Evolutionary conservation across 306 rosid species (phyloP).

Genomic region (Lablab purpureus): DNA sequence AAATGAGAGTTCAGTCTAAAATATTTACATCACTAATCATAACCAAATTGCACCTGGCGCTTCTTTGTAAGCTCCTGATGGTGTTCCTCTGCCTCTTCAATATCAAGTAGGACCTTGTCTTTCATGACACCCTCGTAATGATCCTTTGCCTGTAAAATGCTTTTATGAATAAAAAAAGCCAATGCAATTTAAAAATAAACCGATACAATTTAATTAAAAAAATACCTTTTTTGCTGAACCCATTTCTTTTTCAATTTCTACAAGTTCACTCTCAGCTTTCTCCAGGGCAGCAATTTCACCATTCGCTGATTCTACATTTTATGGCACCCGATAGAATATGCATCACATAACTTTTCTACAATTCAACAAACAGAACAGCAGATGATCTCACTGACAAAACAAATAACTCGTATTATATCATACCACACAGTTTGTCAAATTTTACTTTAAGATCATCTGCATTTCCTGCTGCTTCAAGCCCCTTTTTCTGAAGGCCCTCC

Average conservation of each 20-base stretch:
- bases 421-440: constrained; percentile 79
- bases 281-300: constrained; percentile 73
- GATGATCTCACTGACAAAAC: constrained; percentile 30
- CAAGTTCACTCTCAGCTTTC: constrained; percentile 69
- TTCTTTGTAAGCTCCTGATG: constrained; percentile 55
- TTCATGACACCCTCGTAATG: constrained; percentile 79
- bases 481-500: constrained; percentile 55
- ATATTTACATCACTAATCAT: constrained; percentile 37
- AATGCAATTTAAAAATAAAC: not conserved
- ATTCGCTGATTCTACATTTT: constrained; percentile 66
- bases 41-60: constrained; percentile 62
- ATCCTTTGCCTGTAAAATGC: constrained; percentile 61
- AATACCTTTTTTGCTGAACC: constrained; percentile 64
- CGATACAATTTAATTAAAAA: constrained; percentile 17
- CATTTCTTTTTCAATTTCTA: constrained; percentile 64
- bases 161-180: not conserved
- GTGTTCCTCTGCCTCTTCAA: constrained; percentile 66
- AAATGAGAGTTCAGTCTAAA: constrained; percentile 21
- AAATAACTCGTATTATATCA: constrained; percentile 40
- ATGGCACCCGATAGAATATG: constrained; percentile 36
- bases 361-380: constrained; percentile 16
- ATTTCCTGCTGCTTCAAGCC: constrained; percentile 62
- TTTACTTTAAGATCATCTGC: constrained; percentile 63
- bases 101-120: constrained; percentile 60
- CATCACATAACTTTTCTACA: constrained; percentile 40